Conservation (phyloP, 352 stramenopile genomes). For the Phytopythium mirpurense region DNA sequence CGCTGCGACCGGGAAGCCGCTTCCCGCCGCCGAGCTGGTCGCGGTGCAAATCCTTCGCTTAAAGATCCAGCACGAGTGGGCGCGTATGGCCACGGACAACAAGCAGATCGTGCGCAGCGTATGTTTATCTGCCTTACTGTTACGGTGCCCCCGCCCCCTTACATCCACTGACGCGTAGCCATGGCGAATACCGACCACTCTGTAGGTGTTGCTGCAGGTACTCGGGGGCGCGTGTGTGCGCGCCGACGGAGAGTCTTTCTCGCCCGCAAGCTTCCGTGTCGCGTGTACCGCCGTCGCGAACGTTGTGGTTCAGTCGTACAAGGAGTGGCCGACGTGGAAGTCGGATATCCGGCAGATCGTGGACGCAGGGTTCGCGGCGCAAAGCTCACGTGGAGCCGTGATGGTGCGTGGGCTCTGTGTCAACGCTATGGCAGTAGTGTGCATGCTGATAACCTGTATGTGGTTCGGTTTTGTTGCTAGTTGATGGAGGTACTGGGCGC, state of each 20-base stretch:
- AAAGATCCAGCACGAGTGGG: constrained; percentile 58
- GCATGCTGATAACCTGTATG: background rate
- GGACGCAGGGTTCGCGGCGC: constrained; percentile 25
- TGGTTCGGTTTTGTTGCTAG: constrained; percentile 9
- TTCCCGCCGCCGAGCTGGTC: constrained; percentile 40
- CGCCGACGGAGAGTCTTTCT: constrained; percentile 7
- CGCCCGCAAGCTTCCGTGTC: constrained; percentile 31
- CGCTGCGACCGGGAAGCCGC: constrained; percentile 10
- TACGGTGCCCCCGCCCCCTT: background rate
- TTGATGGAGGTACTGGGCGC: constrained; percentile 39
- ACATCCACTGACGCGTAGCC: background rate
- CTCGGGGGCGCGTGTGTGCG: constrained; percentile 26
- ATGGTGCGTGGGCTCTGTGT: constrained; percentile 18
- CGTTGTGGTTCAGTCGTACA: constrained; percentile 43
- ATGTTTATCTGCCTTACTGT: constrained; percentile 5
- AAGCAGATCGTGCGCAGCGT: constrained; percentile 42
- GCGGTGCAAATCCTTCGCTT: constrained; percentile 66
- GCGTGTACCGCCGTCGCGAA: constrained; percentile 41
- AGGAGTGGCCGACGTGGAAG: constrained; percentile 40
- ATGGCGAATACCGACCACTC: background rate
- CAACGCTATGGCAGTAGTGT: background rate
- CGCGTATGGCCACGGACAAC: constrained; percentile 23
- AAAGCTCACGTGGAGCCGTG: constrained; percentile 22
- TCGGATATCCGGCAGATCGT: constrained; percentile 39
- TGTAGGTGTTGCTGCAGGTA: constrained; percentile 47